These are phyloP conservation scores for Umbellularia californica DNA, from an alignment of 164 flowering plant species.

Conservation along the genomic window DNA sequence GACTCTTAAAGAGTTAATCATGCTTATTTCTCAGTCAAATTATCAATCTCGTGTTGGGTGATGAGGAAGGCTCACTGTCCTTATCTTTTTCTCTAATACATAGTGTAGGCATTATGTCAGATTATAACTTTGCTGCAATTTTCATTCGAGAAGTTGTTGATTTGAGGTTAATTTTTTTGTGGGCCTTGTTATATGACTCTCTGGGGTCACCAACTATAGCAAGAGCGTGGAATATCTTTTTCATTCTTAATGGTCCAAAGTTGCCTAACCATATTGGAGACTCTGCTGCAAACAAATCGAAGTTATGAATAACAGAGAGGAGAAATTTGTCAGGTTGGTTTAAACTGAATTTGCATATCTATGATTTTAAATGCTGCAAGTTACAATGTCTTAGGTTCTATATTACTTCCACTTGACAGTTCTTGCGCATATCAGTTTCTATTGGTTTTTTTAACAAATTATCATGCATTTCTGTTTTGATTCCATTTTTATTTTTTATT, in stretches of 20 bases:
- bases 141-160: neutral
- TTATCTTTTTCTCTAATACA: too few species aligned
- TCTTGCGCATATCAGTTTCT: too few species aligned
- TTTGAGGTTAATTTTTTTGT: neutral
- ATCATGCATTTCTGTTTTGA: too few species aligned
- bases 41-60: too few species aligned
- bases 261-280: neutral
- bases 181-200: neutral
- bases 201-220: too few species aligned
- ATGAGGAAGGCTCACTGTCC: neutral
- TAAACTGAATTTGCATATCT: neutral
- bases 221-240: neutral
- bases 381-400: neutral
- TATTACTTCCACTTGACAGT: neutral
- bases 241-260: neutral
- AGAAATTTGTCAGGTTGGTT: conserved; percentile 27
- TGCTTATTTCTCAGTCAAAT: too few species aligned
- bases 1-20: too few species aligned
- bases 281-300: neutral
- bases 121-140: neutral
- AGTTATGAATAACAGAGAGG: conserved; percentile 17
- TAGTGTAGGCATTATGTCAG: neutral
- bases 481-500: too few species aligned
- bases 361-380: neutral
- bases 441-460: too few species aligned